phyloP scores from a whole-genome alignment of 768 basidiomycete species.

The Boletus subparvulus region DNA sequence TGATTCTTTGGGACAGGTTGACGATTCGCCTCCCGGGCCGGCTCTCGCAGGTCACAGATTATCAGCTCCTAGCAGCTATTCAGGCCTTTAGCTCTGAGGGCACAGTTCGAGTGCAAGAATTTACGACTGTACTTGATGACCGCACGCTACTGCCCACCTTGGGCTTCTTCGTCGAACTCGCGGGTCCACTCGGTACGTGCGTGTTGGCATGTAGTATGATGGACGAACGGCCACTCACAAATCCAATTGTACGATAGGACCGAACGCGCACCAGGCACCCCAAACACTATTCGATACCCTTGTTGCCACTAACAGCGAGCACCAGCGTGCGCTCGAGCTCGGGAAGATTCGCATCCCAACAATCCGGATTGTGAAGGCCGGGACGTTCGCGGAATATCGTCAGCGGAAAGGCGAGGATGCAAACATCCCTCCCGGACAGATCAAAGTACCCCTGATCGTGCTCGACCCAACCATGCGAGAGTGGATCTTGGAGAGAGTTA shows the following conservation, averaged over 20 bases:
- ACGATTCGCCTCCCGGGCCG: slow-evolving; percentile 5
- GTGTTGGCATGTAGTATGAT: no score
- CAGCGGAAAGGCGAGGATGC: slow-evolving; percentile 1
- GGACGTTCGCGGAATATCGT: slow-evolving; percentile 19
- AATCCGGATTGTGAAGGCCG: slow-evolving; percentile 17
- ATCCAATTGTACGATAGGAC: not conserved
- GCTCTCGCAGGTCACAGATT: slow-evolving; percentile 2
- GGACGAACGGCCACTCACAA: not conserved
- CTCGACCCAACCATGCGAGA: not conserved
- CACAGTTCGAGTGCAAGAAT: slow-evolving; percentile 10
- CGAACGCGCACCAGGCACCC: not conserved
- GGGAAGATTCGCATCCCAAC: slow-evolving; percentile 12
- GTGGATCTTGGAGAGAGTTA: slow-evolving; percentile 18
- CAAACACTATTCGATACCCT: slow-evolving; percentile 12
- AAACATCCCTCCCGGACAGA: slow-evolving; percentile 5
- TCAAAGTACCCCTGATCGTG: slow-evolving; percentile 15
- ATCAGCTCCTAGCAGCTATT: not conserved
- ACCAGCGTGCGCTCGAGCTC: not conserved
- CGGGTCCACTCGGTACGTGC: slow-evolving; percentile 10
- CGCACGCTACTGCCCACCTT: not conserved
- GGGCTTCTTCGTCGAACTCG: slow-evolving; percentile 18
- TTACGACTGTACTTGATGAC: slow-evolving; percentile 16
- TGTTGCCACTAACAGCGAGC: not conserved
- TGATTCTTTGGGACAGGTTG: not conserved
- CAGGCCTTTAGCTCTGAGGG: not conserved